Base-by-base conservation (phyloP, 2,329 filamentous ascomycete genomes). In the Calonectria montana region DNA sequence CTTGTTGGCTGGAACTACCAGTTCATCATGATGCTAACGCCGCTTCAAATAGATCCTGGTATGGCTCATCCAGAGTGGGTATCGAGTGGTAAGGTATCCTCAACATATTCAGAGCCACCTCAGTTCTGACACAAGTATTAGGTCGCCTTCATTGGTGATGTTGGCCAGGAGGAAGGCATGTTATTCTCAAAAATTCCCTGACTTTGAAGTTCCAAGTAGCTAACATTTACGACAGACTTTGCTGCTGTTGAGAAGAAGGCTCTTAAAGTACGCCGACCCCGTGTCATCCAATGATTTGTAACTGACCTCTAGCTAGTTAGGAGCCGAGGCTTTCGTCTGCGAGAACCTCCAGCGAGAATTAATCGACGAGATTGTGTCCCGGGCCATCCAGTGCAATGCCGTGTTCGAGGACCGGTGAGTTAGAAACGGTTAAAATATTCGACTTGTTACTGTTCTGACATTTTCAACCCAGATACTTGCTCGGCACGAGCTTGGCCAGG, bases 301-400 rank as follows among this genome's bases (percentile, higher is more conserved):
- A 27, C 57, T 62, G 9, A 31, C 25, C 31, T 80, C 21, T 67
- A 63, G 55, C 75, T 67, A 63, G 55, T 74, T 82, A n/a, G 79
- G 81, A n/a, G 81, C 80, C 41, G 77, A 81, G 66, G 65, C 69
- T 43, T 88, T 92, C 79, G 81, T 87, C 73, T 85, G 90, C 73
- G 86, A 88, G 67, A 89, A 96, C 82, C 86, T 95, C 61, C 89
- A 90, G 76, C 87, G 88, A 77, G 92, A 94, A 83, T 94, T 96
- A 80, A 88, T 96, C 73, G 92, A 94, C 77, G 89, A 95, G 83
- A 88, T 96, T 39, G 93, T 92, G 86, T 95, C 92, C 88, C 92
- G 90, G 66, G 93, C 93, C 70, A 90, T 95, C 76, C 91, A 94
- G 83, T 93, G 91, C 80, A 90, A 91, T 77, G 89, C 88, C 70